phyloP scores from a whole-genome alignment of 75 land plant species.

The Sequoiadendron giganteum region DNA sequence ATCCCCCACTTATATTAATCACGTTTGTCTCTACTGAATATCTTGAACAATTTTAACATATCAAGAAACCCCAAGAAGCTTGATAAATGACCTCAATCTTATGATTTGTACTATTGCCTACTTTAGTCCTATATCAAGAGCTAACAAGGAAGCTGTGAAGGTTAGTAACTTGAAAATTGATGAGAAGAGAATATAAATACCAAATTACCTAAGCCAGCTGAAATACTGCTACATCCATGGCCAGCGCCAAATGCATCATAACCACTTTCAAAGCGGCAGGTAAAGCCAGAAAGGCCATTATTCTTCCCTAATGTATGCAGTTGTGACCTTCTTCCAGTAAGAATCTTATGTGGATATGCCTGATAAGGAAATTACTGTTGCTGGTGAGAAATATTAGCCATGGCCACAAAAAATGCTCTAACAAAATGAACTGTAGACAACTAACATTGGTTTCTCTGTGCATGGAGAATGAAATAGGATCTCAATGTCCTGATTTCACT shows the following conservation, averaged over 20 bases:
- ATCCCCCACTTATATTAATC: not conserved
- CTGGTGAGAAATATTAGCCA: not conserved
- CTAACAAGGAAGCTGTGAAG: not conserved
- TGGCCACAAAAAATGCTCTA: not conserved
- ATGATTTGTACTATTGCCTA: not conserved
- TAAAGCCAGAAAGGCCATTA: conserved; percentile 67
- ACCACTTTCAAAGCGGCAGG: conserved; percentile 67
- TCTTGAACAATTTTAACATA: not conserved
- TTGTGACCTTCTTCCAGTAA: conserved; percentile 69
- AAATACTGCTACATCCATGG: conserved; percentile 76
- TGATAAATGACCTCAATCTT: not conserved
- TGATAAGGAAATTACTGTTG: conserved; percentile 14
- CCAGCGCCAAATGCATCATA: conserved; percentile 80
- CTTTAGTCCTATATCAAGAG: not conserved
- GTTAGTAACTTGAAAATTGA: not conserved
- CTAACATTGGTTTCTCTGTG: not conserved
- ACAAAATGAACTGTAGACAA: not conserved
- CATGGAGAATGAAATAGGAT: not conserved
- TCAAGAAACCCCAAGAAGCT: not conserved
- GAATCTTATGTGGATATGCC: conserved; percentile 79
- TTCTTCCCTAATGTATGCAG: conserved; percentile 57
- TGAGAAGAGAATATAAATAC: not conserved
- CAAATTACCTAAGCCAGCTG: conserved; percentile 73
- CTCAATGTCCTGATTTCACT: not conserved
- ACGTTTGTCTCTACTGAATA: not conserved